Evolutionary conservation across 1,284 basidiomycete genomes (phyloP).

Genomic region (Heterobasidion irregulare): DNA sequence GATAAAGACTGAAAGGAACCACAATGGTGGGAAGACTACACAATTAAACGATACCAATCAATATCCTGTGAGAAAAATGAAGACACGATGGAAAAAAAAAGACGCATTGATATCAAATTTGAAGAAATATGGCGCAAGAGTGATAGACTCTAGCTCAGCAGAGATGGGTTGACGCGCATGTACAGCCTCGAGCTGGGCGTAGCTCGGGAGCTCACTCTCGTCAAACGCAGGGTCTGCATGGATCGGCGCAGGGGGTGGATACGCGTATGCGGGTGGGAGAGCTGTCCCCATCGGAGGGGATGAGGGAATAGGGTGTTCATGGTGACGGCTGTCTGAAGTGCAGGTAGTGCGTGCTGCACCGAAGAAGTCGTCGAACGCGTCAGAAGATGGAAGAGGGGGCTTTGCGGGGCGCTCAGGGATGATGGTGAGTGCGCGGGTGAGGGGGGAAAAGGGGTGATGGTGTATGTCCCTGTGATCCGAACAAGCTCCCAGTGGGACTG

Average conservation of each 20-base stretch:
- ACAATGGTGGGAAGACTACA: constrained; percentile 8
- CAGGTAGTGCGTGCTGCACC: constrained; percentile 13
- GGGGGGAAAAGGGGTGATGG: background rate
- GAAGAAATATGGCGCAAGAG: constrained; percentile 25
- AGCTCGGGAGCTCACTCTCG: background rate
- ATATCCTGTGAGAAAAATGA: too few relatives aligned
- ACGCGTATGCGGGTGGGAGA: constrained; percentile 18
- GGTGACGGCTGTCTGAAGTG: constrained; percentile 21
- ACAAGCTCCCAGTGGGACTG: background rate
- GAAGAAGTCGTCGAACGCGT: constrained; percentile 22
- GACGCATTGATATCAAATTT: constrained; percentile 22
- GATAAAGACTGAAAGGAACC: constrained; percentile 6
- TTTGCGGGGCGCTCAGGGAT: background rate
- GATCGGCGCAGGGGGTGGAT: constrained; percentile 1
- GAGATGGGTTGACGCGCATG: constrained; percentile 17
- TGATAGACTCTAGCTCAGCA: constrained; percentile 18
- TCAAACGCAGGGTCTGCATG: background rate
- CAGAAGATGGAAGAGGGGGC: constrained; percentile 3
- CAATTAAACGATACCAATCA: background rate
- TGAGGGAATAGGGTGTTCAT: constrained; percentile 8
- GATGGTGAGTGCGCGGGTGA: background rate
- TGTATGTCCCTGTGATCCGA: background rate
- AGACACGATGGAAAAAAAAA: background rate
- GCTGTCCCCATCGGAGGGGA: constrained; percentile 5
- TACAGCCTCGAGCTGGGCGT: background rate